A percentile compares a stretch with the other conserved stretches of the same genome.
Evolutionary conservation across 129 eudicot genomes (phyloP).

Genomic region (Sambucus nigra): DNA sequence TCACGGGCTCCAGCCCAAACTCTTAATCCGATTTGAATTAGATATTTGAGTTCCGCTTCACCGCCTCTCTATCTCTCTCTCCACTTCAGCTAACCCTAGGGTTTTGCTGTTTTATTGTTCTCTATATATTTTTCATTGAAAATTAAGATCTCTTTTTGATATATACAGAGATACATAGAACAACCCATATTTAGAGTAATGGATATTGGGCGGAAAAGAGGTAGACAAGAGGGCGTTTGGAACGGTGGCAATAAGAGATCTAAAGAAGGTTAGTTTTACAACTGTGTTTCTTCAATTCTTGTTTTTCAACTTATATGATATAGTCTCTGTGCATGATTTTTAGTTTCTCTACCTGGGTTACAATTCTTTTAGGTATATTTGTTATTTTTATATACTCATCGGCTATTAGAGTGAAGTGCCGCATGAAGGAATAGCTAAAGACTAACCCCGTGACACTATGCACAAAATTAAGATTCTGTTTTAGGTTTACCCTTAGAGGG

Average conservation of each 20-base stretch:
- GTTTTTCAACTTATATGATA: neutral
- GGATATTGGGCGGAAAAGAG: slow-evolving; percentile 60
- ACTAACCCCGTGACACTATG: no score
- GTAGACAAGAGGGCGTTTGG: slow-evolving; percentile 38
- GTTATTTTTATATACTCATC: no score
- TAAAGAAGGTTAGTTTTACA: slow-evolving; percentile 40
- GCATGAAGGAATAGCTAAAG: no score
- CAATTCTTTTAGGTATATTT: no score
- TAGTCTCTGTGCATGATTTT: neutral
- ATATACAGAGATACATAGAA: no score
- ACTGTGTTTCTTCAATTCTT: neutral
- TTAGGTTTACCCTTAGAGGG: no score
- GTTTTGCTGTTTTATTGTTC: slow-evolving; percentile 8
- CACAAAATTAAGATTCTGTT: no score
- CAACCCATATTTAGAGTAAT: slow-evolving; percentile 25
- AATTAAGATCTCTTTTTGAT: neutral
- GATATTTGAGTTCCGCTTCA: slow-evolving; percentile 16
- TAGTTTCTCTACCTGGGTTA: no score
- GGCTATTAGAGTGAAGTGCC: no score
- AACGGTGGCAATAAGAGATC: slow-evolving; percentile 48
- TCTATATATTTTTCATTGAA: neutral
- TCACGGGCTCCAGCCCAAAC: slow-evolving; percentile 19
- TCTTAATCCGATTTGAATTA: slow-evolving; percentile 20
- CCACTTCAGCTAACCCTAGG: slow-evolving; percentile 16
- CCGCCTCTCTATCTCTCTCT: slow-evolving; percentile 10